Evolutionary conservation across 352 stramenopile genomes (phyloP), one percentile per base, ranked within the genome.

Genomic region (Phytophthora cactorum): DNA sequence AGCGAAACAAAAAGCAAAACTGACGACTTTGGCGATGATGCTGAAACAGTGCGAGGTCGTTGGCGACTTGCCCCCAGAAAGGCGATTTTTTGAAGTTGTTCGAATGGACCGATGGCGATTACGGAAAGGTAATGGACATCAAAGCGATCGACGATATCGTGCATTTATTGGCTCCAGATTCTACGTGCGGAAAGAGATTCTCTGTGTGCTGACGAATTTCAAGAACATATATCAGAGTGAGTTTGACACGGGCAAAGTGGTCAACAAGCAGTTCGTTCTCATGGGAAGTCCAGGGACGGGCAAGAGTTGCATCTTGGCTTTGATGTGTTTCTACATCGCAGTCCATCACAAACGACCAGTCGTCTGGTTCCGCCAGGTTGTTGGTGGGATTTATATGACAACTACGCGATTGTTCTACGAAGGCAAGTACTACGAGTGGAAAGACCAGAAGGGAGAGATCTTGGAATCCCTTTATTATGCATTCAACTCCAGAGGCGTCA

Each of bases 271-370:
- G 61, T 68, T 63, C 22, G 9, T 62, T 29, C 25, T 61, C 8
- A 4, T 63, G 25, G 52, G 61, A 10, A 58, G 44, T 22, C 61
- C 52, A 47, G 61, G 61, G 11, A 63, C 36, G 10, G 52, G 52
- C 32, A 68, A 68, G 36, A 69, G 61, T 27, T 69, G 61, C 52
- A 31, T 69, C 9, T 53, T 69, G 28, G 52, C 53, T 4, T 53
- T 63, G 17, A 12, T 69, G 6, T 69, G 61, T 17, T 63, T 68
- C 10, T 63, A 53, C 52, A 31, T 68, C 3, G 27, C 27, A 52
- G 27, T 52, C 0, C 4, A n/a, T n/a, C n/a, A n/a, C n/a, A n/a
- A n/a, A n/a, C n/a, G n/a, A n/a, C n/a, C n/a, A n/a, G n/a, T n/a
- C n/a, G n/a, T n/a, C n/a, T n/a, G n/a, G n/a, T n/a, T n/a, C n/a